Evolutionary conservation across 2,329 filamentous ascomycete species (phyloP).

Genomic region (Calonectria honghensis): DNA sequence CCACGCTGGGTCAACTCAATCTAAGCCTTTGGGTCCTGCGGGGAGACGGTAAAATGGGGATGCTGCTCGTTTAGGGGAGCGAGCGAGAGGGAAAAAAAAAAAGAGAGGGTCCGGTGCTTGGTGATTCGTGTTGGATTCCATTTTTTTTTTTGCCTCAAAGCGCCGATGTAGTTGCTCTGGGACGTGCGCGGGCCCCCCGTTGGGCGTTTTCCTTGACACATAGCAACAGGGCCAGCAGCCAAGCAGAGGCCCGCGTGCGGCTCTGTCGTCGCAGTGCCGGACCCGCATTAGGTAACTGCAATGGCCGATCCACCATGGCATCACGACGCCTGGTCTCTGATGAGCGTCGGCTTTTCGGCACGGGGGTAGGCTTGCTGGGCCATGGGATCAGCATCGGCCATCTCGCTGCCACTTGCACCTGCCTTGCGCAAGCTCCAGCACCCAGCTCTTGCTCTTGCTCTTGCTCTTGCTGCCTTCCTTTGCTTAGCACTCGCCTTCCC

Average conservation of each 20-base stretch:
- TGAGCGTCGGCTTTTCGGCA: slow-evolving; percentile 22
- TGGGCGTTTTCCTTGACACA: slow-evolving; percentile 39
- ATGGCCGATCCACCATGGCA: slow-evolving; percentile 29
- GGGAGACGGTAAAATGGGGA: slow-evolving; percentile 29
- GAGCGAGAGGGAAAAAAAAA: not conserved
- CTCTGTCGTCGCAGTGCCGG: slow-evolving; percentile 39
- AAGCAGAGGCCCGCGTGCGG: slow-evolving; percentile 39
- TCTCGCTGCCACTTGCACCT: not conserved
- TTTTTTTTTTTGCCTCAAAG: slow-evolving; percentile 27
- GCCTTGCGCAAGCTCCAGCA: not conserved
- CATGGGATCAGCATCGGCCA: not conserved
- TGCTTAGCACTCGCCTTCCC: slow-evolving; percentile 25
- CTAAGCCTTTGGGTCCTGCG: slow-evolving; percentile 32
- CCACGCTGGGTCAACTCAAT: slow-evolving; percentile 39
- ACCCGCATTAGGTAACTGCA: slow-evolving; percentile 39
- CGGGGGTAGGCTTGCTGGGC: not conserved
- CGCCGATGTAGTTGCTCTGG: slow-evolving; percentile 4
- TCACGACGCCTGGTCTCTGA: slow-evolving; percentile 25
- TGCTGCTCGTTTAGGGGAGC: slow-evolving; percentile 7
- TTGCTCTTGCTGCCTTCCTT: not conserved
- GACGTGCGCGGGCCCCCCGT: slow-evolving; percentile 31
- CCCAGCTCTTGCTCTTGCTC: no score
- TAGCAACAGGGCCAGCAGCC: slow-evolving; percentile 35
- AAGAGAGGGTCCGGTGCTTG: not conserved
- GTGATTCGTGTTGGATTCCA: not conserved